Evolutionary conservation across 139 green algal species (phyloP), one percentile per base, ranked within the genome.

Genomic region (Chlamydomonas incerta): DNA sequence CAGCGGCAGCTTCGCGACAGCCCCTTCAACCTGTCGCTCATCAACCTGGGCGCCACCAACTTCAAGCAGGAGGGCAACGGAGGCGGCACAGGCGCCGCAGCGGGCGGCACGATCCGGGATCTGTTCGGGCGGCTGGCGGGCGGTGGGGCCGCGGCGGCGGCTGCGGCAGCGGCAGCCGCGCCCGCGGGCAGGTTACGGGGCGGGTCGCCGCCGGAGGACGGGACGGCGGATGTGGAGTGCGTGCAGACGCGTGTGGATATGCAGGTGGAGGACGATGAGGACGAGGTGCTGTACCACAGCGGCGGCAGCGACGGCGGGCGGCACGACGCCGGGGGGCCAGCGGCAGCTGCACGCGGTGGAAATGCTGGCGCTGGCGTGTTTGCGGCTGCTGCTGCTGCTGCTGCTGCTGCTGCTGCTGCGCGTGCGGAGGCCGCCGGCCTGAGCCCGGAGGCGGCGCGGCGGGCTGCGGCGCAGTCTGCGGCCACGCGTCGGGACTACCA

Each of bases 11-110:
- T 93, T 0, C 37, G 23, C 33, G 80, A 87, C 63, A 5, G 8
- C 6, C 86, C 88, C 1, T 97, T 97, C 76, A 76, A 94, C 55
- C 87, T 97, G 21, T 94, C 87, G 2, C 91, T 97, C 52, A 79
- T 97, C 60, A 97, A 95, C 79, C 18, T 97, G 4, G 94, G 92
- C 9, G 94, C 80, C 23, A 91, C 89, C 63, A 91, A 87, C 62
- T 92, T 94, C 55, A 72, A 72, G 46, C 87, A 76, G 35, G 82
- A 63, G 34, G 58, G 34, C 1, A 13, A 29, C 23, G 58, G 34
- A 11, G 35, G 15, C 67, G 8, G 35, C 24, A 41, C 34, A 81
- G 47, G 74, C 3, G 31, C 50, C 79, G 34, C 46, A n/a, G 31
- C 21, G 14, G 52, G 15, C 34, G 77, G 55, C 11, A 75, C 65